These are phyloP conservation scores for Penicillium rolfsii DNA, from an alignment of 2,329 filamentous ascomycete genomes.

Conservation along the genomic window DNA sequence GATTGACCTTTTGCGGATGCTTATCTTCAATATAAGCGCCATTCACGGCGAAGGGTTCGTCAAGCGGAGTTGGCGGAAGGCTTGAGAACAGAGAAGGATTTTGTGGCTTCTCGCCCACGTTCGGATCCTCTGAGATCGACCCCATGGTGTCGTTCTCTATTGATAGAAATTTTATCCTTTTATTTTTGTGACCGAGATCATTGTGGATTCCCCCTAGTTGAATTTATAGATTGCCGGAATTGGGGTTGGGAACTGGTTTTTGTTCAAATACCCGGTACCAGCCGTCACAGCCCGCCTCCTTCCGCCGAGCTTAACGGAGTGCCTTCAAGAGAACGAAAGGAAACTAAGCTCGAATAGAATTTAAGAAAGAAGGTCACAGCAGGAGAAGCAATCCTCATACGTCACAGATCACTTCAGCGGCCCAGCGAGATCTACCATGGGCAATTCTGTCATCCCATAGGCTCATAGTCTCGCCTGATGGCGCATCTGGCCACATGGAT, in stretches of 20 bases:
- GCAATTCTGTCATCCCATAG: too few relatives aligned
- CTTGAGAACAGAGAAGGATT: neutral
- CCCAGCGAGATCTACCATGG: too few relatives aligned
- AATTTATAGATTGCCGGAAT: neutral
- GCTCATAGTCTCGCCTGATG: too few relatives aligned
- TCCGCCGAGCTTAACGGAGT: neutral
- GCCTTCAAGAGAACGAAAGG: neutral
- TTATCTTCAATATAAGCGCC: neutral
- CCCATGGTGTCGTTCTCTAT: neutral
- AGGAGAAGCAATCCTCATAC: neutral
- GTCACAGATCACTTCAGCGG: neutral
- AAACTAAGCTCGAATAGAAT: neutral
- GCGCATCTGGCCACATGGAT: too few relatives aligned
- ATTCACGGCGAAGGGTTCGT: neutral
- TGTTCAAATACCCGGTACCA: neutral
- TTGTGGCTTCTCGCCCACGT: neutral
- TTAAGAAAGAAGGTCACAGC: neutral
- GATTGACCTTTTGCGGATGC: neutral
- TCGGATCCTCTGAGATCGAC: neutral
- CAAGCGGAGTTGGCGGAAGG: neutral
- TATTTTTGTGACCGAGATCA: neutral
- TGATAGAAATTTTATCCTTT: neutral
- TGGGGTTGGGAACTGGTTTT: neutral
- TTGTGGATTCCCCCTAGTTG: neutral
- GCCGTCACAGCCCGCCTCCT: neutral